Evolutionary conservation across 164 flowering plant genomes (phyloP).

Genomic region (Euptelea pleiosperma): DNA sequence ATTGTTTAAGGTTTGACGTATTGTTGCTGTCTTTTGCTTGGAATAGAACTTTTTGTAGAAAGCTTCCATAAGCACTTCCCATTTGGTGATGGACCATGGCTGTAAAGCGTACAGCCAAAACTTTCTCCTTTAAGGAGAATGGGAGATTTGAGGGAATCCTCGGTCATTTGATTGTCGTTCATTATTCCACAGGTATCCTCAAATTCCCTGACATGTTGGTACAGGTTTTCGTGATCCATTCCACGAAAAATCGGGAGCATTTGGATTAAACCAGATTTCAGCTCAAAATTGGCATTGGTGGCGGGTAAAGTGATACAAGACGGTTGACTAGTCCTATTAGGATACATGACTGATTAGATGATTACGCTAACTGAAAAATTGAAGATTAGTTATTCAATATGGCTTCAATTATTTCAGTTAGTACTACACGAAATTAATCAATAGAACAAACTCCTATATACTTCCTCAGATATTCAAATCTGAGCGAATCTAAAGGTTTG

Average conservation of each 20-base stretch:
- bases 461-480: too few species aligned
- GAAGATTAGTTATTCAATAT: too few species aligned
- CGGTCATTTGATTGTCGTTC: not conserved
- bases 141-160: not conserved
- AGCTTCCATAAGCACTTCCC: not conserved
- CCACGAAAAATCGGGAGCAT: not conserved
- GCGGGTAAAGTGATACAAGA: not conserved
- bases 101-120: not conserved
- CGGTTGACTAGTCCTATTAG: not conserved
- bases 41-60: not conserved
- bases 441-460: too few species aligned
- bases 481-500: too few species aligned
- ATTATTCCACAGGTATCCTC: not conserved
- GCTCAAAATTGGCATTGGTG: not conserved
- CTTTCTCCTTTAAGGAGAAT: not conserved
- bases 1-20: not conserved
- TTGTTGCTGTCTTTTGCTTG: not conserved
- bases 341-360: too few species aligned
- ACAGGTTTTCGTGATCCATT: not conserved
- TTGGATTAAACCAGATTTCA: not conserved
- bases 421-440: too few species aligned
- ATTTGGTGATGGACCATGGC: not conserved
- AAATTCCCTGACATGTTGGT: not conserved
- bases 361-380: too few species aligned
- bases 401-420: too few species aligned